Evolutionary conservation across 2,329 filamentous ascomycete species (phyloP).

Genomic region (Microthyrium microscopicum): DNA sequence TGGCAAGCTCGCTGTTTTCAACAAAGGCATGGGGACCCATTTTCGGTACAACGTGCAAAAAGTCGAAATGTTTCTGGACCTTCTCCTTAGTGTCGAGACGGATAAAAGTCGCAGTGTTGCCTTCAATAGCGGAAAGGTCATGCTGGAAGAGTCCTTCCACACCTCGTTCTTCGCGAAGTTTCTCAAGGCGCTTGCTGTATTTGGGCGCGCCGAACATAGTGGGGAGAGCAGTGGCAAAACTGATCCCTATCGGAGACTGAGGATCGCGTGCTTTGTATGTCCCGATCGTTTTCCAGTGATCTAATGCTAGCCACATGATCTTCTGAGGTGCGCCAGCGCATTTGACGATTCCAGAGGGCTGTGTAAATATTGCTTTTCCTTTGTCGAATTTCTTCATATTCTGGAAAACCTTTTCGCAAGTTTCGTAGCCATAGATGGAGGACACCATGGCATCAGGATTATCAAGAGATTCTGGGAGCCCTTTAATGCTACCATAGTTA

Average conservation of each 20-base stretch:
- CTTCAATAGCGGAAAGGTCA: slow-evolving; percentile 20
- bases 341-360: slow-evolving; percentile 23
- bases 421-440: slow-evolving; percentile 22
- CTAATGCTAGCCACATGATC: slow-evolving; percentile 25
- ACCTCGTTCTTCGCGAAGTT: slow-evolving; percentile 19
- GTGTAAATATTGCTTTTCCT: slow-evolving; percentile 22
- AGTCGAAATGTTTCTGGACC: slow-evolving; percentile 19
- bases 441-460: slow-evolving; percentile 19
- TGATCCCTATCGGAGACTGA: slow-evolving; percentile 19
- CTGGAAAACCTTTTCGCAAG: slow-evolving; percentile 21
- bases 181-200: slow-evolving; percentile 20
- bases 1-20: slow-evolving; percentile 18
- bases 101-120: slow-evolving; percentile 20
- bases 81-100: slow-evolving; percentile 13
- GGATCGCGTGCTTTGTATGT: slow-evolving; percentile 16
- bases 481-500: slow-evolving; percentile 17
- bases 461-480: slow-evolving; percentile 20
- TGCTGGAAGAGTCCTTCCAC: slow-evolving; percentile 23
- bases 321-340: slow-evolving; percentile 25
- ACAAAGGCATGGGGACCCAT: slow-evolving; percentile 22
- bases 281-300: slow-evolving; percentile 21
- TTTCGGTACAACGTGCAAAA: slow-evolving; percentile 22
- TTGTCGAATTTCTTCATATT: slow-evolving; percentile 18
- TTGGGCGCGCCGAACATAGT: slow-evolving; percentile 25
- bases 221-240: slow-evolving; percentile 22